Conservation (phyloP, 129 eudicot species). For the Lactuca saligna region DNA sequence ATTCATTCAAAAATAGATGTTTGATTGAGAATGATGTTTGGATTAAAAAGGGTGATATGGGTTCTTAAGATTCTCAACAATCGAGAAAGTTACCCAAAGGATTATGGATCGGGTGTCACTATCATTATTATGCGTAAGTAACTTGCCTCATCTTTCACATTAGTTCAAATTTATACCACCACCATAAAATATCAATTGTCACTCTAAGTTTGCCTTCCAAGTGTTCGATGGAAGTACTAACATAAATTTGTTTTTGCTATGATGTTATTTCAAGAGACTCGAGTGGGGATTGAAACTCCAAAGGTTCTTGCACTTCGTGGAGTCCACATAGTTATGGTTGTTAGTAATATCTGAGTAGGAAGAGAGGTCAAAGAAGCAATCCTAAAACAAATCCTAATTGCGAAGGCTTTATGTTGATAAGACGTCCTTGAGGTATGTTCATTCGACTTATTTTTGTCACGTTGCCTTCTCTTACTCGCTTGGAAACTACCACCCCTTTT, state of each 20-base stretch:
- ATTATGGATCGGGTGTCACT: constrained; percentile 48
- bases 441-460: too few species aligned
- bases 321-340: constrained; percentile 67
- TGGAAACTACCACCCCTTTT: too few species aligned
- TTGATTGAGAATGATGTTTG: constrained; percentile 20
- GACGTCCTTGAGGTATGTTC: too few species aligned
- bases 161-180: not conserved
- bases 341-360: constrained; percentile 47
- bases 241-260: not conserved
- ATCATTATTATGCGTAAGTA: constrained; percentile 53
- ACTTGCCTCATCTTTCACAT: not conserved
- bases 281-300: constrained; percentile 62
- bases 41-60: constrained; percentile 49
- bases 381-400: constrained; percentile 43
- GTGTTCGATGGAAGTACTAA: constrained; percentile 21
- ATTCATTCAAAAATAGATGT: not conserved
- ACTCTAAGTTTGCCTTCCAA: not conserved
- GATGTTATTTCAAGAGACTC: constrained; percentile 47
- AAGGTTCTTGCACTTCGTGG: constrained; percentile 76
- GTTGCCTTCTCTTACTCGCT: too few species aligned
- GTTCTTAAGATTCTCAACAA: constrained; percentile 49
- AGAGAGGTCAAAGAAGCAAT: constrained; percentile 38
- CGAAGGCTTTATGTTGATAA: constrained; percentile 17
- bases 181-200: constrained; percentile 10
- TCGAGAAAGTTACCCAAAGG: constrained; percentile 51